phyloP scores from a whole-genome alignment of 768 basidiomycete genomes.

The Lentinula raphanica region DNA sequence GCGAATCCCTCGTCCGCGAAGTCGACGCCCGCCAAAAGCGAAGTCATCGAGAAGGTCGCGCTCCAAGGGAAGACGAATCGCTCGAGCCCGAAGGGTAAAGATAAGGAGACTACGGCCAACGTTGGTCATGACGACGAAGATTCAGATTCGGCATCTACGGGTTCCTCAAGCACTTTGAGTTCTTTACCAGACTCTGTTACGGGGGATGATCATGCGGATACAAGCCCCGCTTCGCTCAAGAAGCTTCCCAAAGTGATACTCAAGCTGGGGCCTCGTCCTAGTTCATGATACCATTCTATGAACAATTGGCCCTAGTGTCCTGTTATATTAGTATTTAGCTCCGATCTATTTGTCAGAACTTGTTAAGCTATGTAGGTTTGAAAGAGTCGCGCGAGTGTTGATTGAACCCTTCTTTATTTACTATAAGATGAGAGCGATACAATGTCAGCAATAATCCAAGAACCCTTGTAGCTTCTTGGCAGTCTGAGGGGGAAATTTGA shows the following conservation, averaged over 20 bases:
- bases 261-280: conserved; percentile 41
- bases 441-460: conserved; percentile 48
- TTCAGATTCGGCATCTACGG: background rate
- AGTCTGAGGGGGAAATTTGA: conserved; percentile 69
- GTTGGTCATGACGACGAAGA: background rate
- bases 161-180: background rate
- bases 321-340: no score
- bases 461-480: conserved; percentile 67
- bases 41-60: conserved; percentile 8
- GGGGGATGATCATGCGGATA: background rate
- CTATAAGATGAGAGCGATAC: background rate
- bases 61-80: background rate
- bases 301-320: no score
- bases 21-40: conserved; percentile 2
- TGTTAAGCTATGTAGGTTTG: no score
- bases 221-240: conserved; percentile 19
- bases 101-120: background rate
- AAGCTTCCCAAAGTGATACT: conserved; percentile 53
- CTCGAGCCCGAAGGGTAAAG: background rate
- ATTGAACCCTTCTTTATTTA: no score
- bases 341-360: no score
- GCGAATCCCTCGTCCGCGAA: conserved; percentile 18
- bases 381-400: no score
- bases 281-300: background rate
- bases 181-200: background rate